These are phyloP conservation scores for Yamadazyma atmosphaerica DNA, from an alignment of 1,139 yeast genomes.

Conservation along the genomic window DNA sequence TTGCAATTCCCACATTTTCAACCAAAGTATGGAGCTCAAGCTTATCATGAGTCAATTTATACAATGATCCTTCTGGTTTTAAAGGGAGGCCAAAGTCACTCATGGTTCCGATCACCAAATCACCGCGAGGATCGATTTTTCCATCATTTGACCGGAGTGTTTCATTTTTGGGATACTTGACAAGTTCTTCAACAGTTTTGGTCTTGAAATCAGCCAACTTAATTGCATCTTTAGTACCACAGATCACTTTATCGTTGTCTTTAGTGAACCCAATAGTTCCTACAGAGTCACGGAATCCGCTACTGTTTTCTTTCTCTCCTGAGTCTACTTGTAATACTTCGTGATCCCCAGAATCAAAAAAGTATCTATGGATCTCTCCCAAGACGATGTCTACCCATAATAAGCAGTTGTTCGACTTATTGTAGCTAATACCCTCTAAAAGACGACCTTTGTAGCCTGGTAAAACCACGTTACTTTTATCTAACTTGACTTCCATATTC, in stretches of 20 bases:
- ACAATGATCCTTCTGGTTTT: slow-evolving; percentile 44
- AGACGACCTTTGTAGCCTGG: slow-evolving; percentile 52
- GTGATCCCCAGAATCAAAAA: slow-evolving; percentile 30
- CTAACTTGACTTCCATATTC: not conserved
- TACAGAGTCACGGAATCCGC: slow-evolving; percentile 46
- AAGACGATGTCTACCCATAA: slow-evolving; percentile 70
- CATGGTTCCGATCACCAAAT: slow-evolving; percentile 77
- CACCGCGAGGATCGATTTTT: slow-evolving; percentile 65
- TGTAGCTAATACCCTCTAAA: slow-evolving; percentile 69
- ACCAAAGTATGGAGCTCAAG: slow-evolving; percentile 33
- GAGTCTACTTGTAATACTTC: slow-evolving; percentile 40
- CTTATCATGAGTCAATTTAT: slow-evolving; percentile 38
- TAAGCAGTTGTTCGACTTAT: slow-evolving; percentile 53
- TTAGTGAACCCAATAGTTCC: slow-evolving; percentile 67
- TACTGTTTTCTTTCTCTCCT: too few relatives aligned
- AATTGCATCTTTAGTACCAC: slow-evolving; percentile 61
- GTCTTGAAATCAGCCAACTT: slow-evolving; percentile 49
- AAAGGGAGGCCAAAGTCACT: slow-evolving; percentile 42
- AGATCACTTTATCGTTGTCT: slow-evolving; percentile 40
- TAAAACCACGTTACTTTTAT: slow-evolving; percentile 30
- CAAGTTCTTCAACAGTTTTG: slow-evolving; percentile 40
- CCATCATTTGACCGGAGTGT: slow-evolving; percentile 74
- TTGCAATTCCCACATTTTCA: slow-evolving; percentile 52
- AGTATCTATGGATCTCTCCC: slow-evolving; percentile 56
- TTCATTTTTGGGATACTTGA: slow-evolving; percentile 38